phyloP scores from a whole-genome alignment of 129 eudicot species.

The Daucus carota region DH1_v3.0 NC_030383.2:48079001-48079500 shows the following conservation, averaged over 20 bases:
- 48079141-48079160: not conserved
- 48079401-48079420: not conserved
- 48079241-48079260: not conserved
- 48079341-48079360: not conserved
- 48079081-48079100: not conserved
- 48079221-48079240: not conserved
- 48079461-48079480: too few species aligned
- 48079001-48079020: slow-evolving; percentile 49
- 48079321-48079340: not conserved
- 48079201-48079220: not conserved
- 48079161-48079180: not conserved
- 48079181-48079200: not conserved
- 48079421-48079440: not conserved
- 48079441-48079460: not conserved
- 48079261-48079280: not conserved
- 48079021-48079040: slow-evolving; percentile 51
- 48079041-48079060: slow-evolving; percentile 32
- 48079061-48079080: not conserved
- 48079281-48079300: not conserved
- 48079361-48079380: not conserved
- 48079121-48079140: not conserved
- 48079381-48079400: not conserved
- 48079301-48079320: not conserved
- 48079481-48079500: not conserved
- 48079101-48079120: not conserved